Base-by-base conservation (phyloP, 805 yeast genomes). In the Jamesozyma spencerorum region DNA sequence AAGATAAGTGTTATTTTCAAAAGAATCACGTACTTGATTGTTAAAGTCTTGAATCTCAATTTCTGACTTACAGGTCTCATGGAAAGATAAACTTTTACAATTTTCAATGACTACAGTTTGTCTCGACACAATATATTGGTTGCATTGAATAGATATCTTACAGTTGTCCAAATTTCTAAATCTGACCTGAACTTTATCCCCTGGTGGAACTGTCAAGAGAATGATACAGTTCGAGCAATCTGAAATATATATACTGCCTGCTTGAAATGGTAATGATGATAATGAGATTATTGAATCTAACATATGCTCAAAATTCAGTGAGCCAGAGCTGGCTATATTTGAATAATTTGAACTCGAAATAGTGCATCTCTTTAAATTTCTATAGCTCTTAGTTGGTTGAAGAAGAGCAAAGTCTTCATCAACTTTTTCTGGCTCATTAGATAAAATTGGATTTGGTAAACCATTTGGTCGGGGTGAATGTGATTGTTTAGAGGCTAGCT, bases 61-160 rank as follows among this genome's bases (percentile, higher is more conserved):
- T 7, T 35, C 26, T 3, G 46, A 26, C 33, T 47, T 36, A 12
- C 51, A 44, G 17, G 37, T 19, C 20, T 31, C 35, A 32, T 53
- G 55, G 38, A 60, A 54, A 12, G 36, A 37, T 20, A 57, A 54
- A 5, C 49, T 37, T 12, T 40, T 7, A 30, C 54, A 54, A 39
- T 50, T 41, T 36, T 60, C 64, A 10, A 60, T 41, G 3, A 57
- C 41, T 4, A 60, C 48, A 8, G 44, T 46, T 38, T 58, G 62
- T 15, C 32, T 30, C 17, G 42, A 14, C 5, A 34, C 29, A 10
- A 27, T 18, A 8, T 39, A 17, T 2, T 38, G 40, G 11, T 18
- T 29, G 22, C 42, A 20, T 13, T 33, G 31, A 8, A 59, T 41
- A 18, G 37, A 31, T 17, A 60, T 36, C 32, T 44, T 48, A 43